Base-by-base conservation (phyloP, 345 rosid species). In the Lepidium aucheri region DNA sequence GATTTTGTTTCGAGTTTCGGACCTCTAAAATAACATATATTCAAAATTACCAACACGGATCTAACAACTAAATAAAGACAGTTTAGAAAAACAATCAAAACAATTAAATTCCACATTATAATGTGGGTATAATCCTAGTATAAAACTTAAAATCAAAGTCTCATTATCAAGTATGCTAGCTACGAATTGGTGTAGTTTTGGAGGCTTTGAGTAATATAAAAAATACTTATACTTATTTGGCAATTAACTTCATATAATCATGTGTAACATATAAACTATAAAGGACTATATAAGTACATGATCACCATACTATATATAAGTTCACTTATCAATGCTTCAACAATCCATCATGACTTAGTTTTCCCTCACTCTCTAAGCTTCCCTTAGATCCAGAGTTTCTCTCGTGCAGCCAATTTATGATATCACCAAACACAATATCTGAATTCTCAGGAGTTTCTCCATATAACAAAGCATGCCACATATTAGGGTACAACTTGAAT, bases 401-500 rank as follows among this genome's bases (percentile, higher is more conserved):
- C 42, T 72, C 61, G 1, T 78, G 81, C 54, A 86, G 59, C 98
- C 98, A 89, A 0, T 20, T 65, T 14, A 82, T 77, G 9, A 89
- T 86, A 77, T 87, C 97, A 3, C 26, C 12, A 40, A 89, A 86
- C n/a, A 86, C 93, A 3, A 77, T 63, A 7, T 85, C 76, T 2
- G 69, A 70, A 69, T 87, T 89, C 14, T 75, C 70, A 1, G 51
- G 61, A 16, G 91, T 72, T 44, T 93, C 97, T 2, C 96, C 97
- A 41, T 78, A 86, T 6, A 93, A 78, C 33, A 90, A 43, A 34
- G 86, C 91, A n/a, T 93, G 98, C 97, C 97, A 90, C 98, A 93
- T 88, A n/a, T 68, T 82, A 0, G 84, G 80, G 30, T 92, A 89
- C 62, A 87, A 15, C 76, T 86, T 90, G 17, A 90, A 43, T 12